Conservation (phyloP, 257 asterid genomes). For the Voacanga thouarsii region DNA sequence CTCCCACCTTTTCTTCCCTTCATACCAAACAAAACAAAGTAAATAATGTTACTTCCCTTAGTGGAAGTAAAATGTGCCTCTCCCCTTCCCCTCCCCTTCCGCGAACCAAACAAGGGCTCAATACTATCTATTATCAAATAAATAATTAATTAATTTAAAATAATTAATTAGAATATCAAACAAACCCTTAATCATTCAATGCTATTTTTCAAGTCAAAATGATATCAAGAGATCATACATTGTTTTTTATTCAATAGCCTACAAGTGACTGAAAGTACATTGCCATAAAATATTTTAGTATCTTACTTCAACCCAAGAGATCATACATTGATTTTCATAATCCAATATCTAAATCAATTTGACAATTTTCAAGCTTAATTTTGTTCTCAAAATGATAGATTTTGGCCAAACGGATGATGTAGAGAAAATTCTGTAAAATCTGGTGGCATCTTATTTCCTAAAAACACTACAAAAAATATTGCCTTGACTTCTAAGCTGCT, state of each 20-base stretch:
- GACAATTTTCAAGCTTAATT: background rate
- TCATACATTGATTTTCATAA: background rate
- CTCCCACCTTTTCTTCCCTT: too few species aligned
- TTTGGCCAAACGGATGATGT: background rate
- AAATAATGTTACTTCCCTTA: too few species aligned
- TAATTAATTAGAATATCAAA: too few species aligned
- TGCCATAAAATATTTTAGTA: background rate
- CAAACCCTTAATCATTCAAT: background rate
- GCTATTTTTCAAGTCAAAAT: background rate
- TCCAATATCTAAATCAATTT: background rate
- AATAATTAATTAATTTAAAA: too few species aligned
- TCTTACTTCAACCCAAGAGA: background rate
- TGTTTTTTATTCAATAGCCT: too few species aligned
- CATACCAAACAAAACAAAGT: too few species aligned
- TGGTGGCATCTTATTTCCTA: background rate
- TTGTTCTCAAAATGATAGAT: background rate
- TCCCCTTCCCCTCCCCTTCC: too few species aligned
- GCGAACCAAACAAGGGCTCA: too few species aligned
- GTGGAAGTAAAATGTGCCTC: too few species aligned
- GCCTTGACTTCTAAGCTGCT: background rate
- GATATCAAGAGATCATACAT: too few species aligned
- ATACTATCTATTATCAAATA: too few species aligned
- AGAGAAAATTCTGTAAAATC: background rate
- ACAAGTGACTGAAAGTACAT: background rate
- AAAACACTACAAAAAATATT: background rate